Evolutionary conservation across 768 basidiomycete species (phyloP), one percentile per base, ranked within the genome.

Genomic region (Tricholomella constricta): DNA sequence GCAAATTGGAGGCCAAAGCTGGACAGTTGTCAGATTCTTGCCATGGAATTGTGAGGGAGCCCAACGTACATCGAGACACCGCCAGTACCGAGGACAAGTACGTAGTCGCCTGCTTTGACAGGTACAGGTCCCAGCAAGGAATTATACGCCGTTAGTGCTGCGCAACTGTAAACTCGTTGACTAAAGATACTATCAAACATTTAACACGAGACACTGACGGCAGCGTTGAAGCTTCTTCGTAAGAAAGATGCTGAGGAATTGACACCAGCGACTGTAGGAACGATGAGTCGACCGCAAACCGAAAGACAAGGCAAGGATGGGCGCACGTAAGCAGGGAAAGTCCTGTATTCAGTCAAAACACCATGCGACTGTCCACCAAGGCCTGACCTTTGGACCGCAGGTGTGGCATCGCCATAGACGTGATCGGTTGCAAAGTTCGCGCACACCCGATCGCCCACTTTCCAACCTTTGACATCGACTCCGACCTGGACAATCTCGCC

Each of bases 111-210:
- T 12, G 78, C 80, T 62, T 82, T 79, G 55, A 86, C 54, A 17
- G 80, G 76, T 5, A 67, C 65, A 0, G 72, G 71, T 2, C 83
- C 82, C 55, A 73, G 59, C 45, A 88, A 66, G 4, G 79, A 78
- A 55, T 81, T 84, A 69, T 85, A 88, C 0, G 86, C 84, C 0
- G 85, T 88, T 48, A 88, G 58, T 3, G 77, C 84, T 5, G 84
- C 83, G 53, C 80, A 83, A 26, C 79, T 82, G 37, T 11, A 40
- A 3, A 11, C 31, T 15, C 8, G 41, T 57, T 3, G 38, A 36
- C 17, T 10, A 0, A 8, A 27, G 5, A n/a, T n/a, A n/a, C 31
- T 1, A 8, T n/a, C 3, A 37, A 22, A 19, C 19, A 15, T 20
- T 12, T 9, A 11, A 67, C 15, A 14, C 1, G 23, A 3, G 1